phyloP scores from a whole-genome alignment of 2,329 filamentous ascomycete species.

The Endoconidiophora laricicola region DNA sequence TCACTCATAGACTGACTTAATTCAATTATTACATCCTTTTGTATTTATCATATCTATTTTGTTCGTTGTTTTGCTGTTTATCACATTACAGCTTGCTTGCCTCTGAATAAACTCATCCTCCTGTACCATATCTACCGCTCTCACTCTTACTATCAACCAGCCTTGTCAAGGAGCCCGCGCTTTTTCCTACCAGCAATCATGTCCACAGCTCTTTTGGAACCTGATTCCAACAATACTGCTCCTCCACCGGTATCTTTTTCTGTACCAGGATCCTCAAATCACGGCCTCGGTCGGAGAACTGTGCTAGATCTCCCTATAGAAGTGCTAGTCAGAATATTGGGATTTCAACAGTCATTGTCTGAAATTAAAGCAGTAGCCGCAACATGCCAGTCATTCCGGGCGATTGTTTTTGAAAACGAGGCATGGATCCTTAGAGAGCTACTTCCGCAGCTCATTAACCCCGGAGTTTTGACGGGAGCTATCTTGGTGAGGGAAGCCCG shows the following conservation, averaged over 20 bases:
- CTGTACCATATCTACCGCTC: too few species aligned
- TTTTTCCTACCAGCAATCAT: too few species aligned
- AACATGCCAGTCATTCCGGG: neutral
- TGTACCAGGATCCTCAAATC: neutral
- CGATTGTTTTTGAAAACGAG: neutral
- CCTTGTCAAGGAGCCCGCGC: too few species aligned
- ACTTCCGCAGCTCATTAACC: neutral
- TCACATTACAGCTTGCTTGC: too few species aligned
- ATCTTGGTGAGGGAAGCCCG: slow-evolving; percentile 6
- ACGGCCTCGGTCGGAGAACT: neutral
- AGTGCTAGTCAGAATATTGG: slow-evolving; percentile 1
- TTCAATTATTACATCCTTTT: too few species aligned
- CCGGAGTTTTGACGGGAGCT: neutral
- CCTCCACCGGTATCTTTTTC: too few species aligned
- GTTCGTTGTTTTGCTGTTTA: too few species aligned
- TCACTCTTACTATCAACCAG: too few species aligned
- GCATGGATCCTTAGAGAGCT: slow-evolving; percentile 1
- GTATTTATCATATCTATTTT: too few species aligned
- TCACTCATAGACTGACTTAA: neutral
- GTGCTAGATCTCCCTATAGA: slow-evolving; percentile 5
- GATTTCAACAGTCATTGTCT: neutral
- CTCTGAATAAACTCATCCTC: too few species aligned
- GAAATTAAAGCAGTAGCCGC: slow-evolving; percentile 2
- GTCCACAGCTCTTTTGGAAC: neutral
- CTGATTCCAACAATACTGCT: neutral